Evolutionary conservation across 2,329 filamentous ascomycete genomes (phyloP), one percentile per base, ranked within the genome.

Genomic region (Exophiala sp.): DNA sequence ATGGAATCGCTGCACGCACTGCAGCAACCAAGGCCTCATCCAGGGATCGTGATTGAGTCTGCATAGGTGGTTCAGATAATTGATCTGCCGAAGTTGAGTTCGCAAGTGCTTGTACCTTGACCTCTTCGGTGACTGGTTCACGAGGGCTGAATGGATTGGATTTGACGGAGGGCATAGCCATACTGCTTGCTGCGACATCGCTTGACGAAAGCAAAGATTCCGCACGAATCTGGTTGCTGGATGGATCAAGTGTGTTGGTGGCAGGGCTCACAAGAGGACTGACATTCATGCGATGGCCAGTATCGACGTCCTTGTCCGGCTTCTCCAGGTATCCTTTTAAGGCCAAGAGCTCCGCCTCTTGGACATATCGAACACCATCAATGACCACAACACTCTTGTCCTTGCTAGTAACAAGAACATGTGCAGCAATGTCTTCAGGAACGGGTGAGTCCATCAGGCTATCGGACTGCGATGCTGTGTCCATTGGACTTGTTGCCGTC

Each of bases 371-470:
- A 18, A 43, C 35, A 10, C 53, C 56, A 40, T 41, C 32, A 38
- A 58, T 29, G 14, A 50, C n/a, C 16, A 59, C 18, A 18, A 58
- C 39, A 10, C 39, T 24, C 12, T 51, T 51, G 47, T 24, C 34
- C 7, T 41, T 21, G 33, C 34, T 14, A 11, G 49, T 41, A 18
- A 54, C 18, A 32, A 55, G 46, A 3, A 49, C 38, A 24, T 51
- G 16, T 9, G 42, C 47, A 33, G 29, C 38, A 16, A 52, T 41
- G 24, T 55, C 29, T 20, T 55, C 48, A 6, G 45, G 38, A 29
- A 57, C 55, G 3, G 57, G 54, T 16, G 57, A 57, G 32, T 54
- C 54, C 49, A 57, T 43, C 14, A 55, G 41, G 51, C 48, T 52
- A 11, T 47, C 50, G 24, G 16, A 38, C 8, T 40, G 18, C n/a